Evolutionary conservation across 805 yeast genomes (phyloP).

Genomic region (Zygoascus ofunaensis): DNA sequence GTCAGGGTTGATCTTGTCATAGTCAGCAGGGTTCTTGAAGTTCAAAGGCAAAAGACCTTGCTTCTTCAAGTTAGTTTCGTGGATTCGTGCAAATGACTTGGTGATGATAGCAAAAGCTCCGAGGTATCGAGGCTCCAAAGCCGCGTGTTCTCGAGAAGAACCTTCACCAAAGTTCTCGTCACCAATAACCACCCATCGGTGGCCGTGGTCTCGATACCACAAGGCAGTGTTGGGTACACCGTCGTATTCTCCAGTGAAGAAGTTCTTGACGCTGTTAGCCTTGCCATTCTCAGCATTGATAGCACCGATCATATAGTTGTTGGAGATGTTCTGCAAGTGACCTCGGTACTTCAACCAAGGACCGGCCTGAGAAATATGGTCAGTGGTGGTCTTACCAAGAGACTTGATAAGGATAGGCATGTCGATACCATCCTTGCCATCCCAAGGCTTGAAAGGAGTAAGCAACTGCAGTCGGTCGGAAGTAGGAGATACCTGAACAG

Average conservation of each 20-base stretch:
- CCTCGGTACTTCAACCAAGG: conserved; percentile 99
- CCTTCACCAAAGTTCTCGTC: conserved; percentile 99
- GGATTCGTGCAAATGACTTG: conserved; percentile 96
- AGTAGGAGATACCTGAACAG: conserved; percentile 71
- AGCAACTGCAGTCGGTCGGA: conserved; percentile 94
- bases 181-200: conserved; percentile 39
- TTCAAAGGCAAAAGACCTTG: conserved; percentile 97
- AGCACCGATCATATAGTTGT: conserved; percentile 99
- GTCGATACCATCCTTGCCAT: conserved; percentile 82
- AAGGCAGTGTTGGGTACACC: conserved; percentile 97
- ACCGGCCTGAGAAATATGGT: conserved; percentile 99
- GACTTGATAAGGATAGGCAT: conserved; percentile 95
- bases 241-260: conserved; percentile 79
- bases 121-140: conserved; percentile 97
- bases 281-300: conserved; percentile 90
- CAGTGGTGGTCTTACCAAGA: conserved; percentile 96
- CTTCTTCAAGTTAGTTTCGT: conserved; percentile 98
- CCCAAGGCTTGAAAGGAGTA: conserved; percentile 92
- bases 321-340: conserved; percentile 95
- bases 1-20: conserved; percentile 84
- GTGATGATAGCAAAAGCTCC: conserved; percentile 98
- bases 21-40: conserved; percentile 80
- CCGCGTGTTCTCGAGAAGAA: conserved; percentile 99
- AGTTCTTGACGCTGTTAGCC: conserved; percentile 85
- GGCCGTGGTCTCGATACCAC: conserved; percentile 15